phyloP scores from a whole-genome alignment of 768 basidiomycete genomes.

The Trametes gibbosa region DNA sequence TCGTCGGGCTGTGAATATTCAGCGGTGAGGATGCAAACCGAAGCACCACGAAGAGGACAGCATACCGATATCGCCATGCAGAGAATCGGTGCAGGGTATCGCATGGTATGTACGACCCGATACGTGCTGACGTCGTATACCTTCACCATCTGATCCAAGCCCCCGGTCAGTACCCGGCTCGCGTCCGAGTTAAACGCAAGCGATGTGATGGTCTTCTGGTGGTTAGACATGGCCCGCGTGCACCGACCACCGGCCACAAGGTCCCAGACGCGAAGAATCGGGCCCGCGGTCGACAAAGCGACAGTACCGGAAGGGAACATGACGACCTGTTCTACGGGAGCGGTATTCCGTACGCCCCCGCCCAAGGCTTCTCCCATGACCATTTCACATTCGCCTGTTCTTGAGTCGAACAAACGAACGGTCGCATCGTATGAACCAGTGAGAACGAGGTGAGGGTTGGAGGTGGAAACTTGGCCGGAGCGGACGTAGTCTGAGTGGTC shows the following conservation, averaged over 20 bases:
- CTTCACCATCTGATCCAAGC: conserved; percentile 97
- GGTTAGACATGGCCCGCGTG: conserved; percentile 89
- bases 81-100: conserved; percentile 90
- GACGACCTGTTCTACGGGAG: conserved; percentile 89
- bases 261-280: conserved; percentile 95
- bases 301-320: conserved; percentile 89
- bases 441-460: conserved; percentile 80
- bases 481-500: conserved; percentile 96
- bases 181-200: conserved; percentile 77
- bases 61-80: conserved; percentile 89
- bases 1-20: conserved; percentile 76
- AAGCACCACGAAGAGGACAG: conserved; percentile 8
- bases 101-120: conserved; percentile 97
- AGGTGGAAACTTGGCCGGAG: conserved; percentile 80
- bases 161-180: conserved; percentile 81
- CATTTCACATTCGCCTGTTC: conserved; percentile 84
- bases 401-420: conserved; percentile 80
- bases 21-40: background rate
- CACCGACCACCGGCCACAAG: conserved; percentile 88
- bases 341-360: conserved; percentile 33
- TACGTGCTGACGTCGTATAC: conserved; percentile 94
- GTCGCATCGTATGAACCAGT: conserved; percentile 96
- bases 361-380: conserved; percentile 52
- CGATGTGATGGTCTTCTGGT: conserved; percentile 95
- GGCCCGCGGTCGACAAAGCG: conserved; percentile 84